A percentile compares a stretch with the other conserved stretches of the same genome.
These are phyloP conservation scores for Naganishia onofrii DNA, from an alignment of 768 basidiomycete species.

Conservation along the genomic window DNA sequence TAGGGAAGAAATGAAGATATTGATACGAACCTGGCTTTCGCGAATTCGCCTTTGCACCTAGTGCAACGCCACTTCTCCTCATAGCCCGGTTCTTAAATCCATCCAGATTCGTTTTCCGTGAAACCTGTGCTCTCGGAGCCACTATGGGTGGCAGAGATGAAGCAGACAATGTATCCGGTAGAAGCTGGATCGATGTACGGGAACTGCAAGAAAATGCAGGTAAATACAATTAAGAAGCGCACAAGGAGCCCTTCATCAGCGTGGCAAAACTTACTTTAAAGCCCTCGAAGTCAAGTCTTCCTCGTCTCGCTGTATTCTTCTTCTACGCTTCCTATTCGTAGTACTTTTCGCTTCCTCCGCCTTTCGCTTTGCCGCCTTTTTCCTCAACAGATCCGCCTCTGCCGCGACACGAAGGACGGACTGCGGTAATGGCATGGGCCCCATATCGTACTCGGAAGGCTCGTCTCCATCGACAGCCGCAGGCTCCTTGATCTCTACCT, in stretches of 20 bases:
- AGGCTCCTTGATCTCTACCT: neutral
- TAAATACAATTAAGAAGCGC: no score
- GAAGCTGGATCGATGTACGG: conserved; percentile 26
- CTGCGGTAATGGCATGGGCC: conserved; percentile 25
- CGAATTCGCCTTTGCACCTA: conserved; percentile 19
- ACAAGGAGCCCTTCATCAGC: neutral
- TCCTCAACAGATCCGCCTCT: conserved; percentile 17
- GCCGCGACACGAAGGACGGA: conserved; percentile 21
- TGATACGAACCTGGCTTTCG: neutral
- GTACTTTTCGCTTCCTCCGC: conserved; percentile 19
- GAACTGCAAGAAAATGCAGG: conserved; percentile 8
- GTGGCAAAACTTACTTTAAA: conserved; percentile 3
- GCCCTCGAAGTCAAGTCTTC: conserved; percentile 16
- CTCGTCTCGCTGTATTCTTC: conserved; percentile 17
- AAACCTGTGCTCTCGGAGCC: conserved; percentile 16
- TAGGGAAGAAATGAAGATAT: neutral
- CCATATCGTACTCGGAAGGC: conserved; percentile 27
- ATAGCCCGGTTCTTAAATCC: conserved; percentile 28
- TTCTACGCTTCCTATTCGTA: conserved; percentile 13
- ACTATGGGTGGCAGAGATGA: conserved; percentile 25
- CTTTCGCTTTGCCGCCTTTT: conserved; percentile 32
- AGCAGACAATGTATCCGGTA: conserved; percentile 10
- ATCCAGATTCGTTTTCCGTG: conserved; percentile 12
- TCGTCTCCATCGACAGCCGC: conserved; percentile 10
- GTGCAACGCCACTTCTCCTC: conserved; percentile 27